Conservation (phyloP, 228 moss, liverwort and hornwort genomes). For the Sphagnum magellanicum region DNA sequence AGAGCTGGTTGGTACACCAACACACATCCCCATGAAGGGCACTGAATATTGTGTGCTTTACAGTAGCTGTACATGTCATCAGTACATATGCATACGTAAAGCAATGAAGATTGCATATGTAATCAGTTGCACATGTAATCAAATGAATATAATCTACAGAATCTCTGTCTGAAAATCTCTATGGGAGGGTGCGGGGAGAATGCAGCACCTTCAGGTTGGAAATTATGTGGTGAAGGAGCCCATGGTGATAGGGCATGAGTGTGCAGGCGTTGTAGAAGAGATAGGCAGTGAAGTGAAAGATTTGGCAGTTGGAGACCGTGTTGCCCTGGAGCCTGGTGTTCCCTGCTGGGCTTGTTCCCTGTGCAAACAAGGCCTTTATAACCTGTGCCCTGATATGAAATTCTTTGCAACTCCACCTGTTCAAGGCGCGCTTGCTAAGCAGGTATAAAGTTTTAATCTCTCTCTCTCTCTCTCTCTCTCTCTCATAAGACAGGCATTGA, state of each 20-base stretch:
- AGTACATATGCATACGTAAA: neutral
- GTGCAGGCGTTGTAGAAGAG: slow-evolving; percentile 66
- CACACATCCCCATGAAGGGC: no score
- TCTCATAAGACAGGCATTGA: neutral
- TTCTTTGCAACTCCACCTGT: slow-evolving; percentile 91
- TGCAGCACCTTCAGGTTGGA: slow-evolving; percentile 73
- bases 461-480: no score
- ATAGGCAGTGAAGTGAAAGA: slow-evolving; percentile 54
- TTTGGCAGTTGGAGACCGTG: slow-evolving; percentile 69
- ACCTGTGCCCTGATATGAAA: slow-evolving; percentile 82
- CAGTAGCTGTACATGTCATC: neutral
- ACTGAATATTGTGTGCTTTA: neutral
- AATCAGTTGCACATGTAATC: neutral
- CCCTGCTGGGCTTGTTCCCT: slow-evolving; percentile 63
- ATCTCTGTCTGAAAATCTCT: neutral
- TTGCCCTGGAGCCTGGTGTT: slow-evolving; percentile 89
- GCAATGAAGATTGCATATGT: neutral
- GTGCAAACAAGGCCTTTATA: slow-evolving; percentile 78
- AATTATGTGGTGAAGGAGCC: slow-evolving; percentile 83
- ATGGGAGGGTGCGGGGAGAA: neutral
- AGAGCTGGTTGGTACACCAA: no score
- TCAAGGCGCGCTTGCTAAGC: slow-evolving; percentile 74
- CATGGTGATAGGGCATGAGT: slow-evolving; percentile 86
- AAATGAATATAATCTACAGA: no score
- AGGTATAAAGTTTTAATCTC: slow-evolving; percentile 19